Base-by-base conservation (phyloP, 768 basidiomycete species). In the Leucocoprinus birnbaumii region DNA sequence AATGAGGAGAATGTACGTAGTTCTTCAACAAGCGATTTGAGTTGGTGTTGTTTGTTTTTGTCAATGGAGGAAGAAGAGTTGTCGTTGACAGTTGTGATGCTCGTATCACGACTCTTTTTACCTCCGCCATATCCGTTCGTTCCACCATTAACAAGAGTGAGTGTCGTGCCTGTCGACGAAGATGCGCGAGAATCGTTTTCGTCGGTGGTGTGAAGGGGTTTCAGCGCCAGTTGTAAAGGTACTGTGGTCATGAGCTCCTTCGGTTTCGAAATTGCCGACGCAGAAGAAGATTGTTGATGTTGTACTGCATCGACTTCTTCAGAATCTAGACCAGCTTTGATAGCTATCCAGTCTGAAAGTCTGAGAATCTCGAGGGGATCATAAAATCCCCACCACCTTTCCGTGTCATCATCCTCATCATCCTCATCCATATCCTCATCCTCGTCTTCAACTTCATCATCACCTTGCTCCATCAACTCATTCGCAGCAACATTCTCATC, bases 331-430 rank as follows among this genome's bases (percentile, higher is more conserved):
- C 69, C 74, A 48, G 75, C 71, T 64, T 79, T 80, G 61, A 76
- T 71, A 40, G 74, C 71, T 27, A 89, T 69, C 86, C 87, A 91
- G 48, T 83, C 77, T 2, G 83, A 82, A 19, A 91, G 67, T 63
- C 81, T 85, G 49, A 68, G 63, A 55, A 92, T 83, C 56, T 91
- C 87, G 35, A 70, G 70, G 0, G 84, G 80, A 8, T 87, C 75
- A 71, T 76, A 80, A 68, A 91, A 85, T 11, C 78, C 86, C 87
- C 89, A 91, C 90, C 90, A 92, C n/a, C 70, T 71, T 51, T 84
- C 79, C 2, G 62, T 69, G 10, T 71, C 72, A 3, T 71, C 66
- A 2, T 77, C 77, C 3, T 70, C 72, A 8, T 55, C 53, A 10
- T 65, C 65, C 4, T 66, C 14, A 6, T 45, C 44, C 31, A 31